These are phyloP conservation scores for Themeda triandra DNA, from an alignment of 176 grass and related monocot species.

Conservation along the genomic window DNA sequence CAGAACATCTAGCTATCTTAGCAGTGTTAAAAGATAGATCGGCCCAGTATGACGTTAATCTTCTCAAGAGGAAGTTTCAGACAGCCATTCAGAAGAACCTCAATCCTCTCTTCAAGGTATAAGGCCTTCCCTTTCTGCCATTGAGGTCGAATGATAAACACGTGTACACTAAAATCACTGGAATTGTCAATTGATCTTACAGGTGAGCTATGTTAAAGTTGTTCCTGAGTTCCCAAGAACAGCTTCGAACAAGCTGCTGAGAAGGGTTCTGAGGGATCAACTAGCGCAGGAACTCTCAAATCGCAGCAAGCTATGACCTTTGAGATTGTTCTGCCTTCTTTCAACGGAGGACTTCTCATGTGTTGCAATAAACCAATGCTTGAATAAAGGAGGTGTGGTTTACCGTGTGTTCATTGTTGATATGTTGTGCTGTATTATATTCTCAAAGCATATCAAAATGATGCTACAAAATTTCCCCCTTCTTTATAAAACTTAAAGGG, in stretches of 20 bases:
- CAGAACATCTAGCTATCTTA: conserved; percentile 79
- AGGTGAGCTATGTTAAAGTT: conserved; percentile 89
- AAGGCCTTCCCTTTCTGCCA: background rate
- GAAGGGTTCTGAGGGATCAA: conserved; percentile 83
- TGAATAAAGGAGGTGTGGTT: background rate
- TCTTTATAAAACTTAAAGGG: background rate
- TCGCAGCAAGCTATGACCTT: conserved; percentile 68
- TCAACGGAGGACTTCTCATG: background rate
- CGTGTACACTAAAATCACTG: background rate
- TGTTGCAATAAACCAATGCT: background rate
- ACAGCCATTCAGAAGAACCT: conserved; percentile 81
- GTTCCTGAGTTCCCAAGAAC: conserved; percentile 87
- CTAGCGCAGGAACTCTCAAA: conserved; percentile 44
- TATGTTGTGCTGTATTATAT: background rate
- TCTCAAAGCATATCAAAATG: background rate
- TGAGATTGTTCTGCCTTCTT: background rate
- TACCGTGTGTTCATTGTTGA: background rate
- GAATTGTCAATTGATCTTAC: background rate
- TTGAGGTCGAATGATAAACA: background rate
- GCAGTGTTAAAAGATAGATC: conserved; percentile 69
- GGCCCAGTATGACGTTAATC: conserved; percentile 18
- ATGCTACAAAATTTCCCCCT: background rate
- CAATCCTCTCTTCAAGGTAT: conserved; percentile 97
- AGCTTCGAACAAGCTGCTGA: conserved; percentile 86
- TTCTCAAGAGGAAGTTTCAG: conserved; percentile 74